Base-by-base conservation (phyloP, 2,329 filamentous ascomycete species). In the Magnaporthiopsis incrustans region DNA sequence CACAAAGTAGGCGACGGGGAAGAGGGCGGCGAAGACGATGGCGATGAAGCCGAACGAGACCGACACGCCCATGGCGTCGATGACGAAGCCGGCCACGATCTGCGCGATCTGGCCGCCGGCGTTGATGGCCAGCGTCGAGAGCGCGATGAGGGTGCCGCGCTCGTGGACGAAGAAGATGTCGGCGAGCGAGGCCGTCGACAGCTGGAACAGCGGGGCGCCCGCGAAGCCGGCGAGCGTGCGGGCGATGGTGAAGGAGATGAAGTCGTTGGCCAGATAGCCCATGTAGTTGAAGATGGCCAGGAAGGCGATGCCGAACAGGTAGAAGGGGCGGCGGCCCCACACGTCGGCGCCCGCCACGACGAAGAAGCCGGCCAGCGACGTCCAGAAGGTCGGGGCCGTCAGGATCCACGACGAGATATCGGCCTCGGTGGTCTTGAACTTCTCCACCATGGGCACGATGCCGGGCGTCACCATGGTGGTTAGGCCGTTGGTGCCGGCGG, bases 111-210 rank as follows among this genome's bases (percentile, higher is more conserved):
- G 57, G 22, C 63, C 63, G 15, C 63, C 63, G 5, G 26, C 26
- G 11, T 57, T 60, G 27, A 64, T 35, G 18, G 38, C 58, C 38
- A 64, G 26, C 10, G 50, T 60, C 57, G 53, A 64, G n/a, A 64
- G 22, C 15, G 63, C 14, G 4, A 64, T 44, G 26, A 60, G 59
- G 27, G 59, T 53, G 58, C 63, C 63, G 7, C 63, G 63, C 58
- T 64, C 63, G 63, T 64, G 63, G 57, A n/a, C 63, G 58, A 60
- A 64, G 38, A 64, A 64, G 30, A 64, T 60, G 33, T 64, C 63
- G 33, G 63, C 57, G 58, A 64, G 53, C 14, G 57, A 27, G 15
- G 58, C 63, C 15, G 63, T 64, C 25, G 53, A 32, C 25, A 64
- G 32, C 35, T 38, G 27, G 58, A 64, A 64, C 22, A 59, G 30